Evolutionary conservation across 192 early-diverging fungal species (phyloP).

Genomic region (Coemansia sp.): DNA sequence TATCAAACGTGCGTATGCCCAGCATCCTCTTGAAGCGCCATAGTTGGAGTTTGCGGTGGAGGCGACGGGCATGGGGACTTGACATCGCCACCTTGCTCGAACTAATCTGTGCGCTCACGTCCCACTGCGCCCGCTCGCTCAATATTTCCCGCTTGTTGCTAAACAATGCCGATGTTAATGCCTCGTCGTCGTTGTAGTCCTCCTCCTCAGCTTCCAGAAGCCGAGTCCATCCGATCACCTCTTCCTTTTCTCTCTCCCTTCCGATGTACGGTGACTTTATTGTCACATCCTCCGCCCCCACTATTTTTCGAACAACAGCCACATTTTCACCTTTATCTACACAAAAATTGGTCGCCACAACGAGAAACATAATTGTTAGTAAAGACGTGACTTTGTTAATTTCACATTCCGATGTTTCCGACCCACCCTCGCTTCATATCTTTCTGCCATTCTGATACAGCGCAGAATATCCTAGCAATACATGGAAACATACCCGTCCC

Average conservation of each 20-base stretch:
- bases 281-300: neutral
- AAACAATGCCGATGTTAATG: neutral
- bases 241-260: neutral
- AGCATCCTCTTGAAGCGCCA: slow-evolving; percentile 63
- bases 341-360: neutral
- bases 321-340: neutral
- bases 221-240: neutral
- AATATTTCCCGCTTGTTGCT: slow-evolving; percentile 14
- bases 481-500: no score
- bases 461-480: no score
- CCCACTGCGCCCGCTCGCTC: slow-evolving; percentile 41
- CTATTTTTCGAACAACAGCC: neutral
- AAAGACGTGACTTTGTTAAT: neutral
- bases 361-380: neutral
- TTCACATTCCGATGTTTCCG: no score
- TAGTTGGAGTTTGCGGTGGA: slow-evolving; percentile 49
- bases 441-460: no score
- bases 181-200: slow-evolving; percentile 3
- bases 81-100: slow-evolving; percentile 13
- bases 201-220: slow-evolving; percentile 6
- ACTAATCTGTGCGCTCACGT: slow-evolving; percentile 23
- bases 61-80: slow-evolving; percentile 12
- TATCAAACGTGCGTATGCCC: slow-evolving; percentile 64
- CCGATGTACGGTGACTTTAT: neutral
- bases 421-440: no score